Base-by-base conservation (phyloP, 169 alveolate genomes). In the Blepharisma undulans region DNA sequence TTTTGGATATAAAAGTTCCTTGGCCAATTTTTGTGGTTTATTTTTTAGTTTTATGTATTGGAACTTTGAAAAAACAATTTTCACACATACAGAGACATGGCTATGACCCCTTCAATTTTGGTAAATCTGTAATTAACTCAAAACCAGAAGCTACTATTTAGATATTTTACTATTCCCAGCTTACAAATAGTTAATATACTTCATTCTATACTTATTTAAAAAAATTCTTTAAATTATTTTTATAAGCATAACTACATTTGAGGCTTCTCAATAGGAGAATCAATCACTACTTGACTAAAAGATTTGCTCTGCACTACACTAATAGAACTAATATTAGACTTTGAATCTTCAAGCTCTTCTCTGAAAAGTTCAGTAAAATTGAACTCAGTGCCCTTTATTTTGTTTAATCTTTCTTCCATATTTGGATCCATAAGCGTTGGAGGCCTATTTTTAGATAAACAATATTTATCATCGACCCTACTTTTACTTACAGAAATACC, bases 21-120 rank as follows among this genome's bases (percentile, higher is more conserved):
- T 98, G 99, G 99, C 99, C 99, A 27, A 87, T 98, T 77, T 94
- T 97, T 72, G 94, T 98, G 60, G 61, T 97, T 66, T 98, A 98
- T 91, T 98, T 98, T 93, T 91, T 97, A 29, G 85, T 95, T 66
- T 94, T 98, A 76, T 97, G 97, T 88, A 76, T 96, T 4, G 91
- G 97, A 36, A 96, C 99, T 22, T 96, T 98, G 99, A 98, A 97
- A 80, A 94, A 97, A 84, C 99, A 97, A 92, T 90, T 98, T 30
- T 16, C 59, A 4, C 95, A 92, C 81, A 92, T 92, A 93, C 60
- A 82, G 29, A 92, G 89, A 72, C 91, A 92, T 72, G 60, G 72
- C n/a, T 92, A 92, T 92, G 29, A 89, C 59, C 95, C 95, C 32
- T 89, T 91, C 80, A 89, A 90, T 71, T n/a, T 72, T 8, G 92